These are phyloP conservation scores for Aspergillus puulaauensis DNA, from an alignment of 2,329 filamentous ascomycete species.

Conservation along the genomic window DNA sequence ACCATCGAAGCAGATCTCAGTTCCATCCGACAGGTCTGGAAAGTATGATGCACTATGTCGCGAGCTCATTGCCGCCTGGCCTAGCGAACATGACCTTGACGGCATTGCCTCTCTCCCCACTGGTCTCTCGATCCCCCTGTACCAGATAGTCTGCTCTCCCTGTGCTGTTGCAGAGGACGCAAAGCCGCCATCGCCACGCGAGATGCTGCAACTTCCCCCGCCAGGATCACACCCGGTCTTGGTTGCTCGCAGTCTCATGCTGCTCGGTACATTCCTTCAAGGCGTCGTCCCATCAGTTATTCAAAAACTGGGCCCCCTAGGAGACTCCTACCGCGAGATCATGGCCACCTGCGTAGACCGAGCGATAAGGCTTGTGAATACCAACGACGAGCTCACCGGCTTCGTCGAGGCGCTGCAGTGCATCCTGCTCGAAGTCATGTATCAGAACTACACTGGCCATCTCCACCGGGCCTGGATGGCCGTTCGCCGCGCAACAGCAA, in stretches of 20 bases:
- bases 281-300: constrained; percentile 32
- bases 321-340: background rate
- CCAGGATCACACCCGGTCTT: constrained; percentile 48
- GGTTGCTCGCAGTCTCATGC: constrained; percentile 50
- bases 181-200: background rate
- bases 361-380: constrained; percentile 36
- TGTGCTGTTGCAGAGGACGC: background rate
- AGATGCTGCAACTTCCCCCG: constrained; percentile 38
- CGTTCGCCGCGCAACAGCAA: constrained; percentile 35
- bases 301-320: background rate
- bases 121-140: background rate
- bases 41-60: background rate
- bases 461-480: constrained; percentile 44
- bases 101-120: constrained; percentile 1
- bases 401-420: constrained; percentile 46
- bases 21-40: background rate
- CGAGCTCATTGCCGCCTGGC: constrained; percentile 4
- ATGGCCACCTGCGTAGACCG: constrained; percentile 21
- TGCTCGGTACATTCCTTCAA: constrained; percentile 50
- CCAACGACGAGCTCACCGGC: constrained; percentile 38
- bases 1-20: background rate
- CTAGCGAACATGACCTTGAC: constrained; percentile 2
- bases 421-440: constrained; percentile 44
- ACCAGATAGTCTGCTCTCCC: background rate
- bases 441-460: constrained; percentile 42